Evolutionary conservation across 225 moss, liverwort and hornwort genomes (phyloP), one percentile per base, ranked within the genome.

Genomic region (Pseudisothecium myosuroides): DNA sequence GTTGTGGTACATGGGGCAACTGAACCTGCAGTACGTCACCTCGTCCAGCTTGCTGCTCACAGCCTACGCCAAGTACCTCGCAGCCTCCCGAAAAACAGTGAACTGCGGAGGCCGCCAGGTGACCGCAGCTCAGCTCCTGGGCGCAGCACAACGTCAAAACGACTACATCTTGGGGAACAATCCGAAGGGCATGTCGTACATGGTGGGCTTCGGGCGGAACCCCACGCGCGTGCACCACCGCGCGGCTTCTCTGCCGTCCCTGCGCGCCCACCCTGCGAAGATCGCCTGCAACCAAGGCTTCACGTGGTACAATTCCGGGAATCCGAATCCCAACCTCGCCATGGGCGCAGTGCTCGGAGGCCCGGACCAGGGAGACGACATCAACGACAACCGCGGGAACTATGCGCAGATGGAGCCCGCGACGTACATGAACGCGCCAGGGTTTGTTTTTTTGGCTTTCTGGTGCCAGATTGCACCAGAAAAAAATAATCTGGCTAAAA

Each of bases 91-190:
- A 21, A 83, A 28, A 31, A 92, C 90, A 27, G 88, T 92, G 81
- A 92, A 87, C 81, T 92, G 92, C 88, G 92, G 92, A 36, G 92
- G 92, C 16, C 80, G 84, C 17, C 74, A 45, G 7, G 90, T 92
- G 80, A 90, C 79, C 55, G 83, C 92, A 8, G 92, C 90, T 23
- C 88, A 90, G 90, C 87, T 92, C 22, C 52, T 92, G 45, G 90
- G 90, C 61, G 83, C 88, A 7, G 92, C 90, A 64, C 89, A 88
- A 75, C 88, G 87, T 67, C 96, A 98, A 91, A 92, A 96, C 32
- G 95, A 98, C 76, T 97, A 97, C 88, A 95, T 97, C 56, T 90
- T 98, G 26, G 98, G 98, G 67, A 59, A 36, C 11, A 98, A 98
- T 71, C 97, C 96, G 2, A 90, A 27, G 74, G 93, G 95, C 6